phyloP scores from a whole-genome alignment of 2,329 filamentous ascomycete genomes.

The Botrytis galanthina region DNA sequence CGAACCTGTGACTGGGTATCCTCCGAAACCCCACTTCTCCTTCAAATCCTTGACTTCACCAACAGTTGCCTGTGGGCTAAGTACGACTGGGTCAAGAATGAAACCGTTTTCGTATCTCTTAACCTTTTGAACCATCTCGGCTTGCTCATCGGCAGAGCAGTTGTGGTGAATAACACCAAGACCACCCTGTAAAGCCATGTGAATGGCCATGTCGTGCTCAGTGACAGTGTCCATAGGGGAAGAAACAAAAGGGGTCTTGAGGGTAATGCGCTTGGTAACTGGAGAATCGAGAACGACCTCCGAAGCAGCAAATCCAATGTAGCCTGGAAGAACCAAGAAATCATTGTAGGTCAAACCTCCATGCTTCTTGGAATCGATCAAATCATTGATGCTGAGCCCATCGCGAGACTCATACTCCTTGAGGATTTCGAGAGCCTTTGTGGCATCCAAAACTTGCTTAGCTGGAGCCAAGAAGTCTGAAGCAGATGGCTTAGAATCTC shows the following conservation, averaged over 20 bases:
- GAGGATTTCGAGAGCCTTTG: slow-evolving; percentile 75
- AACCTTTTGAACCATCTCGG: slow-evolving; percentile 98
- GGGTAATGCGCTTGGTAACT: slow-evolving; percentile 88
- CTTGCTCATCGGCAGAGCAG: slow-evolving; percentile 95
- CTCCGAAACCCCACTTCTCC: slow-evolving; percentile 97
- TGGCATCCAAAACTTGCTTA: slow-evolving; percentile 61
- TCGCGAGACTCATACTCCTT: slow-evolving; percentile 77
- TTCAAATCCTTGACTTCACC: slow-evolving; percentile 89
- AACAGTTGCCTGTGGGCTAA: slow-evolving; percentile 82
- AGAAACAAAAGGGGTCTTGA: slow-evolving; percentile 96
- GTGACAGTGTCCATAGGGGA: slow-evolving; percentile 99
- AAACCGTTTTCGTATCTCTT: slow-evolving; percentile 99
- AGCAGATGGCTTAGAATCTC: slow-evolving; percentile 46
- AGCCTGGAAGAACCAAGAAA: slow-evolving; percentile 93
- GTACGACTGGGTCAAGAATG: slow-evolving; percentile 92
- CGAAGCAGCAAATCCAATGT: slow-evolving; percentile 95
- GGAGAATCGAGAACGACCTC: slow-evolving; percentile 86
- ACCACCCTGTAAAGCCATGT: slow-evolving; percentile 86
- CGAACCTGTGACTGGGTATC: slow-evolving; percentile 98
- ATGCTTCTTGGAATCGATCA: slow-evolving; percentile 87
- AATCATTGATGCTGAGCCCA: slow-evolving; percentile 80
- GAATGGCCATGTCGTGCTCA: slow-evolving; percentile 98
- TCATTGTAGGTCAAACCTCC: slow-evolving; percentile 98
- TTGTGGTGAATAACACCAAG: slow-evolving; percentile 98
- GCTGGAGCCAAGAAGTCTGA: slow-evolving; percentile 45